These are phyloP conservation scores for Teratosphaeria gauchensis DNA, from an alignment of 2,329 filamentous ascomycete species.

Conservation along the genomic window DNA sequence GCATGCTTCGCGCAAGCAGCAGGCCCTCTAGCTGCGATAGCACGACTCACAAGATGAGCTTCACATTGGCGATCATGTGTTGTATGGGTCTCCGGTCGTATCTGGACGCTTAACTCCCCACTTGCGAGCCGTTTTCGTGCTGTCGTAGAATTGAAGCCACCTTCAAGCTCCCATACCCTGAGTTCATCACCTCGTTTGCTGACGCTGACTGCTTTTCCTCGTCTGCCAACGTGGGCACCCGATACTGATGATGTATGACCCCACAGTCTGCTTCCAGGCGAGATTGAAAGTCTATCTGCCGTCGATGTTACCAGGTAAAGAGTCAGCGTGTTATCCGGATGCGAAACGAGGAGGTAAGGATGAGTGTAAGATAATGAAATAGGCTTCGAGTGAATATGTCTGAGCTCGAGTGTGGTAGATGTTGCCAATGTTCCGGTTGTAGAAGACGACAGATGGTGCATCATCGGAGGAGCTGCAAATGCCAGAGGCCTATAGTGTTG, in stretches of 20 bases:
- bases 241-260: constrained; percentile 86
- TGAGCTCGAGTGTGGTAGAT: constrained; percentile 14
- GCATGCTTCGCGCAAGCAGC: constrained; percentile 6
- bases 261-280: constrained; percentile 68
- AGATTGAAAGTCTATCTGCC: constrained; percentile 54
- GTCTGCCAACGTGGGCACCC: constrained; percentile 71
- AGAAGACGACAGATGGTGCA: constrained; percentile 16
- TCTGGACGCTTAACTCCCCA: constrained; percentile 44
- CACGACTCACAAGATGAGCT: constrained; percentile 10
- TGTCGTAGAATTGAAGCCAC: constrained; percentile 44
- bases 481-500: constrained; percentile 35
- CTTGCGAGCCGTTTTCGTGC: constrained; percentile 33
- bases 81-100: constrained; percentile 24
- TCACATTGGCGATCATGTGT: constrained; percentile 3
- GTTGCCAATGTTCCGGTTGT: constrained; percentile 8
- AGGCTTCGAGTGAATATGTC: constrained; percentile 31
- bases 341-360: constrained; percentile 74
- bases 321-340: constrained; percentile 80
- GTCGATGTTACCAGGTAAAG: constrained; percentile 73
- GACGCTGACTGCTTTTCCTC: constrained; percentile 84
- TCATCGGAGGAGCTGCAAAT: constrained; percentile 21
- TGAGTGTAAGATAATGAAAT: constrained; percentile 51
- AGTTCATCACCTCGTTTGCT: constrained; percentile 60
- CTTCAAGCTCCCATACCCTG: constrained; percentile 83
- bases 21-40: neutral